Evolutionary conservation across 495 filamentous ascomycete species (phyloP).

Genomic region (Collariella sp.): DNA sequence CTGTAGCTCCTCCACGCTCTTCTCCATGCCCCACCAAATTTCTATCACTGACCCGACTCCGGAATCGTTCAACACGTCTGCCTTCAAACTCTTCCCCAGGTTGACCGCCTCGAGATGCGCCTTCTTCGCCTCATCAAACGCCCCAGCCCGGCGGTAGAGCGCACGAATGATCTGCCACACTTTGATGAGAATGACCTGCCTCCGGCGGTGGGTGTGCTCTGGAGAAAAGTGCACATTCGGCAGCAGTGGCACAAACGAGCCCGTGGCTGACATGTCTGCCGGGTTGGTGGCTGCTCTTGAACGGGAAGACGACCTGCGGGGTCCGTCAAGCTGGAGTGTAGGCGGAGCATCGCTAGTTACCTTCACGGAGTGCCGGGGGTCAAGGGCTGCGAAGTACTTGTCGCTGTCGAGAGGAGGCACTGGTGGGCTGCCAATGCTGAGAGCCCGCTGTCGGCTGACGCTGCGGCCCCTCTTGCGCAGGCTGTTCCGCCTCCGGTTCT

Average conservation of each 20-base stretch:
- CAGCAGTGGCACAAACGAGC: constrained; percentile 26
- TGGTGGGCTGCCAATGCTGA: constrained; percentile 27
- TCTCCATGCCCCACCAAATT: constrained; percentile 63
- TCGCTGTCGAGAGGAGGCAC: constrained; percentile 31
- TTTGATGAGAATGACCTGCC: constrained; percentile 56
- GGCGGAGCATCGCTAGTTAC: not conserved
- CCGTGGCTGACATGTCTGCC: not conserved
- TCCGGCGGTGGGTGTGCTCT: constrained; percentile 46
- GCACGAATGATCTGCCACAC: constrained; percentile 85
- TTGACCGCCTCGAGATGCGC: constrained; percentile 75
- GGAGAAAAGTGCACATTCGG: constrained; percentile 44
- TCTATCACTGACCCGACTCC: constrained; percentile 43
- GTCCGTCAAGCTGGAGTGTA: not conserved
- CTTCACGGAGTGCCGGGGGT: constrained; percentile 27
- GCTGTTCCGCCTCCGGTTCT: constrained; percentile 36
- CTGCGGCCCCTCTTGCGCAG: constrained; percentile 40
- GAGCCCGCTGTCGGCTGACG: constrained; percentile 29
- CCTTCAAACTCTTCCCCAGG: constrained; percentile 50
- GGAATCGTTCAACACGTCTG: constrained; percentile 45
- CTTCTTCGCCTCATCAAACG: constrained; percentile 66
- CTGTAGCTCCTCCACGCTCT: constrained; percentile 69
- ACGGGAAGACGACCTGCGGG: constrained; percentile 12
- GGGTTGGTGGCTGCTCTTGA: constrained; percentile 1
- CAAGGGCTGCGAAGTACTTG: constrained; percentile 30
- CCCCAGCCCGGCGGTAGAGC: constrained; percentile 73